Evolutionary conservation across 2,329 filamentous ascomycete species (phyloP), one percentile per base, ranked within the genome.

Genomic region (Colletotrichum eleusines): DNA sequence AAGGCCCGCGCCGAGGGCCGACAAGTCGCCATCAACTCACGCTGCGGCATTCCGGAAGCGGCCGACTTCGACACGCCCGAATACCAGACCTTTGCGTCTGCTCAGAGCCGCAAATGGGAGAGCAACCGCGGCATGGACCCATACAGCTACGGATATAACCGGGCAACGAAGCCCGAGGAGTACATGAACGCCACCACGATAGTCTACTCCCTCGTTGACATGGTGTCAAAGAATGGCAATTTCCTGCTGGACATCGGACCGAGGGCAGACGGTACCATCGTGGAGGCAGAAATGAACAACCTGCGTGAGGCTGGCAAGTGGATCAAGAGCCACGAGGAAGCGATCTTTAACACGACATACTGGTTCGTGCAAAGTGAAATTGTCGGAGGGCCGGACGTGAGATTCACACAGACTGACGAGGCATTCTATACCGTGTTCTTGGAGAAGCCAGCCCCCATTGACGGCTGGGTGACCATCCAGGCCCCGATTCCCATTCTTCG

Each of bases 61-160:
- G 79, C 79, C 16, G 87, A 90, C 78, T 90, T 89, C 73, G 87
- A 90, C 75, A 90, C 88, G 1, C 88, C 88, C 0, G 88, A 90
- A 76, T 90, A 72, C 75, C 79, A 81, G 35, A 81, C 81, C 9
- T 88, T 85, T 75, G 78, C 80, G 3, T 81, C 83, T n/a, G 68
- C 64, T 20, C 68, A 71, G 31, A 58, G 64, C 3, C 61, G 86
- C 35, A 90, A 90, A 76, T 90, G 88, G 88, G 88, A 90, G 77
- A 85, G 80, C 50, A 90, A 85, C 77, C 82, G 82, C 51, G 88
- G 88, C 46, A 87, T 90, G 85, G 88, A 90, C 73, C 88, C 88
- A 0, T 89, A 82, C 74, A 84, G 81, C 72, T 90, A 90, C 73
- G 88, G 88, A 3, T 90, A 86, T 78, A 90, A 90, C 75, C 80